phyloP scores from a whole-genome alignment of 2,329 filamentous ascomycete genomes.

The Talaromyces sp. region DNA sequence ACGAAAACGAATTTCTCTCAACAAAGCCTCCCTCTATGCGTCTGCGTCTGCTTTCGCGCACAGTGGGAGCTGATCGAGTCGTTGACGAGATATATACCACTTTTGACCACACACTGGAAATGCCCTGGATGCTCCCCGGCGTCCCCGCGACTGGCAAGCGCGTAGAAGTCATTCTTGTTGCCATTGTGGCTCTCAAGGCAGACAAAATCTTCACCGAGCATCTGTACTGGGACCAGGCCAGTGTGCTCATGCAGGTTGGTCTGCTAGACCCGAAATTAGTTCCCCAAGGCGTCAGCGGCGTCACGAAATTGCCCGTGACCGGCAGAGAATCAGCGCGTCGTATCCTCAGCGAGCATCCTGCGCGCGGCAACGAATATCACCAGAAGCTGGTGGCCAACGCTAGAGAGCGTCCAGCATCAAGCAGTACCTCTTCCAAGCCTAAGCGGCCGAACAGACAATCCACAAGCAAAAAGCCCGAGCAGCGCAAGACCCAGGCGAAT shows the following conservation, averaged over 20 bases:
- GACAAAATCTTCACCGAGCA: slow-evolving; percentile 54
- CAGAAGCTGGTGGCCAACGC: slow-evolving; percentile 22
- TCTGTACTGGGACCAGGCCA: slow-evolving; percentile 61
- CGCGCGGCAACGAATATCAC: slow-evolving; percentile 31
- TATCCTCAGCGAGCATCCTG: slow-evolving; percentile 35
- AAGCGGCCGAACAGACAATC: neutral
- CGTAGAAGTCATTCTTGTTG: slow-evolving; percentile 55
- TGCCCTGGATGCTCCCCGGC: slow-evolving; percentile 58
- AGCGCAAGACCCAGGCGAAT: neutral
- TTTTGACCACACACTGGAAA: slow-evolving; percentile 53
- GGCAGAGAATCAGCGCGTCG: slow-evolving; percentile 37
- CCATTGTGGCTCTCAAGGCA: slow-evolving; percentile 51
- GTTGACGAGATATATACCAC: slow-evolving; percentile 57
- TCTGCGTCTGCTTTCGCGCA: slow-evolving; percentile 54
- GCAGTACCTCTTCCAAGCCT: neutral
- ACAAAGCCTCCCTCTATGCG: slow-evolving; percentile 48
- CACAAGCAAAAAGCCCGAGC: neutral
- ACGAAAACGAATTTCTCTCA: slow-evolving; percentile 53
- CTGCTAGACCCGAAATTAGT: slow-evolving; percentile 54
- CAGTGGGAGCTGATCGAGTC: slow-evolving; percentile 54
- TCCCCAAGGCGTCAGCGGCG: slow-evolving; percentile 40
- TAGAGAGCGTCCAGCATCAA: neutral
- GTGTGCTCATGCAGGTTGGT: slow-evolving; percentile 56
- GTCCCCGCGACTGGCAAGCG: slow-evolving; percentile 53
- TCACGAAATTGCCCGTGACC: slow-evolving; percentile 36